Base-by-base conservation (phyloP, 176 grass and related monocot species). In the Raddia guianensis region DNA sequence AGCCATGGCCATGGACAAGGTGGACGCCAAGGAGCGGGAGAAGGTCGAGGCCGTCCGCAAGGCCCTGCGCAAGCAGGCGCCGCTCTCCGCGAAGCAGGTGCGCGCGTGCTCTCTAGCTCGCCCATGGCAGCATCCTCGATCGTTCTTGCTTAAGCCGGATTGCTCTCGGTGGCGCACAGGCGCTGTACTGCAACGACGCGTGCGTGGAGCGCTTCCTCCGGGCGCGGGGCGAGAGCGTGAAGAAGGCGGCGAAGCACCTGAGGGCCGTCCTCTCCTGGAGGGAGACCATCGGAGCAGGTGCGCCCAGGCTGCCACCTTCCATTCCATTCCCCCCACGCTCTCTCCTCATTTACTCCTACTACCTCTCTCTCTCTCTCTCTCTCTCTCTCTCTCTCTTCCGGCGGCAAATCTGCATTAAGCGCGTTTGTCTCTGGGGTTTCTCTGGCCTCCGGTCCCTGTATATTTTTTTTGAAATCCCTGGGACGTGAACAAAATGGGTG, bases 171-270 rank as follows among this genome's bases (percentile, higher is more conserved):
- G 63, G 12, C 47, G 52, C 21, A 78, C 92, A 99, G 97, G 97
- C 87, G 82, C 83, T 88, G 85, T 99, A 86, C 84, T 99, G 97
- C 84, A 96, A 96, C 79, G 93, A 99, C 80, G 89, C 82, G 12
- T 93, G 97, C 76, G 93, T 99, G 18, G 76, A 80, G 67, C 87
- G 97, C 60, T 90, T 99, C 84, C 89, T 99, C 56, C 88, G 75
- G 73, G 75, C 91, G 57, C 86, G 87, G 21, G 89, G 91, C 8
- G 85, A 90, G 12, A 99, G 70, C 84, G 93, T 83, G 76, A 99
- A 96, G 92, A 99, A 99, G 87, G 97, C 93, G 15, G 90, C 93
- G 50, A 99, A 93, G 73, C 93, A 91, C 78, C 85, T 99, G 48
- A 88, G 91, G 67, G 60, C 89, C 76, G 93, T 93, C 66, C 92